A percentile compares a stretch with the other conserved stretches of the same genome.
Evolutionary conservation across 164 flowering plant genomes (phyloP).

Genomic region (Chloranthus sessilifolius): DNA sequence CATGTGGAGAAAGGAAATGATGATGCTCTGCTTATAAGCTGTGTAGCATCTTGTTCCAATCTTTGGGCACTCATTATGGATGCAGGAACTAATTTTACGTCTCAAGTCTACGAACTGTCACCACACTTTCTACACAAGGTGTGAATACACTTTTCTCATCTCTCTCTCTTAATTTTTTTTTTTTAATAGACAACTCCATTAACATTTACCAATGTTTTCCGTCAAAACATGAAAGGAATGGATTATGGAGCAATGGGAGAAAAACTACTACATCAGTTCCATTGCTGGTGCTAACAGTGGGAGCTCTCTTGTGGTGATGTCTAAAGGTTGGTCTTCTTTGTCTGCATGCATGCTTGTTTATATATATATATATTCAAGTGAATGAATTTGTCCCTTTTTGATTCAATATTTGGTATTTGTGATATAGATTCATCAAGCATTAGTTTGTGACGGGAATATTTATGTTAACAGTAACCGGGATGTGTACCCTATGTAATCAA

Average conservation of each 20-base stretch:
- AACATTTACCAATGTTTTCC: constrained; percentile 2
- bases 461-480: too few relatives aligned
- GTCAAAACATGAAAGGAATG: constrained; percentile 48
- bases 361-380: too few relatives aligned
- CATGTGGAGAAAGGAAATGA: constrained; percentile 81
- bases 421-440: too few relatives aligned
- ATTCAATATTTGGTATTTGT: too few relatives aligned
- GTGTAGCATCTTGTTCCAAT: constrained; percentile 83
- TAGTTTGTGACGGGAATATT: too few relatives aligned
- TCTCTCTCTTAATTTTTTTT: too few relatives aligned
- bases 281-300: constrained; percentile 82
- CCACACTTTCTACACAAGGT: constrained; percentile 83
- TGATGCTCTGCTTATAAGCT: constrained; percentile 76
- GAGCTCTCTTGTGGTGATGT: constrained; percentile 89
- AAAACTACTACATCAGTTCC: constrained; percentile 73
- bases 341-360: constrained; percentile 1
- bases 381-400: too few relatives aligned
- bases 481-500: too few relatives aligned
- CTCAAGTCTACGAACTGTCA: constrained; percentile 74
- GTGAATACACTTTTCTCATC: too few relatives aligned
- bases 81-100: constrained; percentile 78
- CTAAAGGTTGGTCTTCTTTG: constrained; percentile 56
- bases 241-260: constrained; percentile 96
- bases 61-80: constrained; percentile 95
- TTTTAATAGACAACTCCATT: neutral